Evolutionary conservation across 148 eudicot species (phyloP).

Genomic region (Diospyros lotus): DNA sequence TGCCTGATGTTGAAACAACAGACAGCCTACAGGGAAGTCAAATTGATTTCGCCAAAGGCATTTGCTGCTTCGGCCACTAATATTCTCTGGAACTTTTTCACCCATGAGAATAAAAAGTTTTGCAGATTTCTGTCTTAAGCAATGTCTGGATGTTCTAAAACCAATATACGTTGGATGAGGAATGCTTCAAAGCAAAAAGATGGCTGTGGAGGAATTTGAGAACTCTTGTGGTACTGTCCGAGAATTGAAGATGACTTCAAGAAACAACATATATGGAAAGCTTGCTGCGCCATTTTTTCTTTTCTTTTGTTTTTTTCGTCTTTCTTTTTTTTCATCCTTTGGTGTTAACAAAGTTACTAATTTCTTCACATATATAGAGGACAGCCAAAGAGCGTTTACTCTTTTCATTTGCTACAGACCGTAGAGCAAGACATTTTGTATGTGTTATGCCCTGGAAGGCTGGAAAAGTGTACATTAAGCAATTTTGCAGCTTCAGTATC

Average conservation of each 20-base stretch:
- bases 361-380: constrained; percentile 36
- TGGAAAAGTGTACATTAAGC: constrained; percentile 19
- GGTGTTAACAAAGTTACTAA: constrained; percentile 25
- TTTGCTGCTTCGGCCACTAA: constrained; percentile 20
- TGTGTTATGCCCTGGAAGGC: constrained; percentile 6
- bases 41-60: constrained; percentile 15
- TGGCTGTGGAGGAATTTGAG: background rate
- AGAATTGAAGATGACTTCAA: background rate
- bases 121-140: constrained; percentile 12
- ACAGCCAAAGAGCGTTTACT: constrained; percentile 16
- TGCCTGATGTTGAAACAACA: constrained; percentile 8
- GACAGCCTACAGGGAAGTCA: constrained; percentile 14
- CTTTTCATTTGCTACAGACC: constrained; percentile 4
- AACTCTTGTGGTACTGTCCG: constrained; percentile 14
- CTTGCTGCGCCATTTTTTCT: constrained; percentile 14
- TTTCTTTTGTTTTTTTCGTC: background rate
- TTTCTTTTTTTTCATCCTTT: background rate
- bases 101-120: constrained; percentile 28
- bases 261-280: constrained; percentile 10
- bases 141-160: constrained; percentile 16
- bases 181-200: constrained; percentile 16
- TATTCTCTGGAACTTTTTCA: constrained; percentile 26
- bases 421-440: constrained; percentile 18
- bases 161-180: constrained; percentile 21
- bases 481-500: constrained; percentile 18